Base-by-base conservation (phyloP, 495 filamentous ascomycete genomes). In the Cercophora sp. region DNA sequence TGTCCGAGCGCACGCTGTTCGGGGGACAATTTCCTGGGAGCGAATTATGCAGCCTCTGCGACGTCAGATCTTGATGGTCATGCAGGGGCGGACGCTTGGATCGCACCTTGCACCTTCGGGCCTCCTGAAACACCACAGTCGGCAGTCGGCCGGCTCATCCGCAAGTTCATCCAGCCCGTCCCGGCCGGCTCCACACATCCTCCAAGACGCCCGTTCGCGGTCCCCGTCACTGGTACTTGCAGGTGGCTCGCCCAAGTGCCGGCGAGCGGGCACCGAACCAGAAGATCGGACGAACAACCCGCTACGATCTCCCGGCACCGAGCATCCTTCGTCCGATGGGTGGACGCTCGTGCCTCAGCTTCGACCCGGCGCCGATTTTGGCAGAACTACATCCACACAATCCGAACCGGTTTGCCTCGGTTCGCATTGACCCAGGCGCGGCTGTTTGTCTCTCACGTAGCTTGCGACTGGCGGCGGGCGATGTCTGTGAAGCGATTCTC, bases 21-120 rank as follows among this genome's bases (percentile, higher is more conserved):
- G 19, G 23, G 19, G 26, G 16, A 52, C 52, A 58, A 60, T 55
- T 60, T 62, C 53, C 56, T 51, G 48, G 61, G 58, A 59, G 58
- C 56, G 53, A 48, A 66, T 62, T 27, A 58, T 55, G 58, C 58
- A 55, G 57, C 57, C 52, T 35, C 52, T 64, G 59, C 57, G 51
- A 61, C 64, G 56, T 60, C 55, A 54, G 55, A 56, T 60, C 44
- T 51, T 41, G 57, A 53, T 64, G 50, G 48, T 56, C 47, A 64
- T 66, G 63, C 60, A 64, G 54, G 54, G 43, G 48, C 32, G 20
- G 32, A 44, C 56, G 61, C 61, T 67, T 60, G 52, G 58, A 64
- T 62, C 61, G 41, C 55, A 46, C 22, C 31, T 45, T 47, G 46
- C 34, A 55, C 51, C 57, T 41, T 32, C 36, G 27, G 41, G 18